phyloP scores from a whole-genome alignment of 305 asterid species.

The Fraxinus baroniana region DNA sequence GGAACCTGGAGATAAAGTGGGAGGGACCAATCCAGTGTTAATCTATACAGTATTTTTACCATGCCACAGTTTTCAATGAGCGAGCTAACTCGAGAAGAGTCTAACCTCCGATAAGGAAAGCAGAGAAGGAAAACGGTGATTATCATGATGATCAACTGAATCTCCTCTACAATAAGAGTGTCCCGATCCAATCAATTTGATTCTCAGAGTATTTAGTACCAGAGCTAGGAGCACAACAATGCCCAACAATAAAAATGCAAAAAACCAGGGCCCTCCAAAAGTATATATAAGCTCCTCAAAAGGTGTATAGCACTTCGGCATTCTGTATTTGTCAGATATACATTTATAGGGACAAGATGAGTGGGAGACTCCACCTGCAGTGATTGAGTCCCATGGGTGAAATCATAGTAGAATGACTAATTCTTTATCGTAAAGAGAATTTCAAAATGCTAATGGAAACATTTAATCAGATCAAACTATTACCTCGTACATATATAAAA shows the following conservation, averaged over 20 bases:
- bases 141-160: conserved; percentile 65
- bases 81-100: conserved; percentile 20
- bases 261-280: conserved; percentile 96
- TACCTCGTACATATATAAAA: conserved; percentile 82
- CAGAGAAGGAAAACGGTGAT: conserved; percentile 76
- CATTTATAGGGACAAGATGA: conserved; percentile 78
- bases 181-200: conserved; percentile 74
- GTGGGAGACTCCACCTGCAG: conserved; percentile 88
- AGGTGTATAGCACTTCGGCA: conserved; percentile 86
- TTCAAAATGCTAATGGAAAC: conserved; percentile 6
- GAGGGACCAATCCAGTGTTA: conserved; percentile 17
- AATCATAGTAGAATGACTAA: conserved; percentile 19
- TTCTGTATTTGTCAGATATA: conserved; percentile 78
- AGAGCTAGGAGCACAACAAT: conserved; percentile 71
- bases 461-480: conserved; percentile 25
- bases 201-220: conserved; percentile 62
- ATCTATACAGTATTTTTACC: conserved; percentile 1
- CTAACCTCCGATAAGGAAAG: conserved; percentile 92
- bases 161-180: conserved; percentile 48
- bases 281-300: conserved; percentile 90
- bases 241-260: conserved; percentile 61
- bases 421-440: neutral
- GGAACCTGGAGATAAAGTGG: conserved; percentile 57
- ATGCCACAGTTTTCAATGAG: conserved; percentile 11
- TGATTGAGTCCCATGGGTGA: conserved; percentile 31